Base-by-base conservation (phyloP, 129 eudicot species). In the Smallanthus sonchifolius region DNA sequence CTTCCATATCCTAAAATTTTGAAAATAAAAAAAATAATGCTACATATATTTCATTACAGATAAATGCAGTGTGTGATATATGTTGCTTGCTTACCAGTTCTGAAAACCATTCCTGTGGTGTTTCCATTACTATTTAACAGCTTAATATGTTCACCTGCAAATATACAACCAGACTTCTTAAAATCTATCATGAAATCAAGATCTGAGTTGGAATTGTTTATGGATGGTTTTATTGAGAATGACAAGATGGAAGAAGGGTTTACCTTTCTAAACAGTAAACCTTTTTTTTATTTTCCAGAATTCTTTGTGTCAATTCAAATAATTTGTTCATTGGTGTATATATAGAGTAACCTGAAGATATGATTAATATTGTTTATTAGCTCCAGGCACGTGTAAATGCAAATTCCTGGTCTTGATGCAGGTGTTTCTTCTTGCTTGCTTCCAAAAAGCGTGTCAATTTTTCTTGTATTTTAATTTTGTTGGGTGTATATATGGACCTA, bases 61-160 rank as follows among this genome's bases (percentile, higher is more conserved):
- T 44, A 44, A 9, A 9, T 44, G 15, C 49, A 44, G 42, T 44
- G 1, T 44, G 15, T 10, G 38, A 20, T 9, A 45, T 16, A 0
- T 34, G 5, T 77, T 77, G 40, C 77, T 78, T 77, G 40, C 77
- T 78, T 63, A 78, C 83, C 14, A 65, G 47, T 64, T 72, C 68
- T 48, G 77, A 40, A 39, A 72, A 65, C 83, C 83, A 79, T 52
- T 67, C 61, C 2, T 54, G 36, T 10, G 83, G 44, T 56, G 65
- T 32, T 64, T 72, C 73, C 83, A 65, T 72, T 16, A 34, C 35
- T 49, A 32, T 13, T 49, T 71, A 48, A 16, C 14, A 24, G 60
- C 11, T 49, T 47, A 28, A 37, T 7, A 28, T 32, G 61, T 32
- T 74, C 20, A 44, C 34, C 81, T 77, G 55, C 55, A 59, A 34